These are phyloP conservation scores for Populus hybrid DNA, from an alignment of 441 rosid species.

Conservation along the genomic window DNA sequence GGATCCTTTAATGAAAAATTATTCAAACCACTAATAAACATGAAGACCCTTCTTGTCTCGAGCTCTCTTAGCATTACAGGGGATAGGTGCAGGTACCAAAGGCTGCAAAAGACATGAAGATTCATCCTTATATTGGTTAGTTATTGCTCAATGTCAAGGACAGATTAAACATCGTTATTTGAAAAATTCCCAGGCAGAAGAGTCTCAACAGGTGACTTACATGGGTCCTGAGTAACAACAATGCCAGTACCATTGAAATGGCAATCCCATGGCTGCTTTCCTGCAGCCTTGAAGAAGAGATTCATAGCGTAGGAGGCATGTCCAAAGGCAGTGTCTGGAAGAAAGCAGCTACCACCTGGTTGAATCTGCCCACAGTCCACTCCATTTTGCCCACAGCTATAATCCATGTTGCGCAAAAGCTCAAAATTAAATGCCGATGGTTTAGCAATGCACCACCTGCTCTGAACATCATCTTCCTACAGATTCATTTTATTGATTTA, in stretches of 20 bases:
- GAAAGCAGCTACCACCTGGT: conserved; percentile 33
- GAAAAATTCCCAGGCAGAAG: not conserved
- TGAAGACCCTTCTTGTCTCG: not conserved
- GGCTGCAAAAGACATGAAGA: conserved; percentile 11
- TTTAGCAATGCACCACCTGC: conserved; percentile 36
- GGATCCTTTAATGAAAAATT: not conserved
- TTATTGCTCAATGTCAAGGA: not conserved
- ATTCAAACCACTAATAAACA: not conserved
- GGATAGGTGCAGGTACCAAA: conserved; percentile 8
- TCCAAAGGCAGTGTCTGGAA: conserved; percentile 19
- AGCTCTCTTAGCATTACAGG: not conserved
- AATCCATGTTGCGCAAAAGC: conserved; percentile 26
- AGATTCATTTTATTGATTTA: not conserved
- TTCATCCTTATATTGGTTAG: not conserved
- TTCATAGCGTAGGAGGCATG: conserved; percentile 41
- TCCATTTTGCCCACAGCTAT: conserved; percentile 29
- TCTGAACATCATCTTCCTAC: conserved; percentile 6
- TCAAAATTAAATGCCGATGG: conserved; percentile 19
- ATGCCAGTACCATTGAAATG: conserved; percentile 32
- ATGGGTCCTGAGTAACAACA: conserved; percentile 29
- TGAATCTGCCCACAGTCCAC: conserved; percentile 34
- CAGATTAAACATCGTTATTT: not conserved
- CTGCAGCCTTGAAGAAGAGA: conserved; percentile 34
- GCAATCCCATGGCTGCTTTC: conserved; percentile 36
- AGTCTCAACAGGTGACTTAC: conserved; percentile 9